These are phyloP conservation scores for Nyssa sinensis DNA, from an alignment of 148 eudicot genomes.

Conservation along the genomic window DNA sequence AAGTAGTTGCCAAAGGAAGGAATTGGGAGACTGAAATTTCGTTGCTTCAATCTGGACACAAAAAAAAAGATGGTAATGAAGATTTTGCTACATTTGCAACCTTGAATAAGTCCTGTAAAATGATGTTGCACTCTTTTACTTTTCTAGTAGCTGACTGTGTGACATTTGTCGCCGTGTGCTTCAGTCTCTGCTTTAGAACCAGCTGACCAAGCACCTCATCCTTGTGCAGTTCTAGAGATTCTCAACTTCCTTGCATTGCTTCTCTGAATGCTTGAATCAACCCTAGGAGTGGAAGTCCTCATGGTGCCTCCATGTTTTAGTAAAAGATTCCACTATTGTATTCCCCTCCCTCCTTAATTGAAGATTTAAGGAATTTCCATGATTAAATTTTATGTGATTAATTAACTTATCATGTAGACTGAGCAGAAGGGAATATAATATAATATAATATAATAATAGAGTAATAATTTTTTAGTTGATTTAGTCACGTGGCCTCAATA, in stretches of 20 bases:
- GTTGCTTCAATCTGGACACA: neutral
- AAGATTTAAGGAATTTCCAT: too few species aligned
- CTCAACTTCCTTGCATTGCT: neutral
- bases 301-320: neutral
- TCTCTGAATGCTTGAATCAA: neutral
- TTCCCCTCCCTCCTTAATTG: too few species aligned
- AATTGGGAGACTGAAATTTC: too few species aligned
- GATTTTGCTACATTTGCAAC: neutral
- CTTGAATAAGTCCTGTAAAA: neutral
- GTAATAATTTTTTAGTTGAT: too few species aligned
- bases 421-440: too few species aligned
- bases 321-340: neutral
- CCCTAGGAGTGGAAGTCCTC: neutral
- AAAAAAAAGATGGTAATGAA: conserved; percentile 1
- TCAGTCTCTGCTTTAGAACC: neutral
- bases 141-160: neutral
- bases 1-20: neutral
- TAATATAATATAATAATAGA: too few species aligned
- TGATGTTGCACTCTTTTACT: neutral
- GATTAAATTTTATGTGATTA: too few species aligned
- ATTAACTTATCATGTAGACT: too few species aligned
- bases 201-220: neutral
- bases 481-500: neutral
- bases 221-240: neutral
- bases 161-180: neutral